phyloP scores from a whole-genome alignment of 2,329 filamentous ascomycete species.

The Claviceps sp. region DNA sequence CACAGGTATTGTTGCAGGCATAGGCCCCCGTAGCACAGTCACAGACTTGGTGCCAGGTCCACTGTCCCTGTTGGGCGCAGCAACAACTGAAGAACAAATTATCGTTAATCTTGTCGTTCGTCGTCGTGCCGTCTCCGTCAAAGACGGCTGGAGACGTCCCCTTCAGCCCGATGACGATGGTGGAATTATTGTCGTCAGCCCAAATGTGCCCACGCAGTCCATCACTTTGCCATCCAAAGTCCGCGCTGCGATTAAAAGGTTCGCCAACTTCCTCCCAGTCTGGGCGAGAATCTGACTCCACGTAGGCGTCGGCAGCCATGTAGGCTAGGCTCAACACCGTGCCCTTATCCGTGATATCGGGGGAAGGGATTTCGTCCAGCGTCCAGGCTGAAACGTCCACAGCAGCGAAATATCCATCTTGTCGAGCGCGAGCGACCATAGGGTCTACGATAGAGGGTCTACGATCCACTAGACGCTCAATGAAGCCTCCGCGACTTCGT shows the following conservation, averaged over 20 bases:
- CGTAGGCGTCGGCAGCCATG: slow-evolving; percentile 85
- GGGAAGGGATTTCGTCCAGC: slow-evolving; percentile 61
- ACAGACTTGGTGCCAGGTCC: slow-evolving; percentile 83
- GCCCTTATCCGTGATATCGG: slow-evolving; percentile 73
- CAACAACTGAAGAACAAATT: slow-evolving; percentile 98
- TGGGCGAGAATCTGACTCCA: slow-evolving; percentile 52
- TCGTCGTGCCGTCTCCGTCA: slow-evolving; percentile 92
- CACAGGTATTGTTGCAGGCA: slow-evolving; percentile 84
- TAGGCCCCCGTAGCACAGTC: slow-evolving; percentile 82
- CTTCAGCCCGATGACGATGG: slow-evolving; percentile 84
- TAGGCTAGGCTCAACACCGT: slow-evolving; percentile 74
- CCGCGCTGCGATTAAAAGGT: slow-evolving; percentile 71
- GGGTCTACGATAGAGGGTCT: slow-evolving; percentile 63
- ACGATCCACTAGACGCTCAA: slow-evolving; percentile 72
- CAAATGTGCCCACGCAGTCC: slow-evolving; percentile 88
- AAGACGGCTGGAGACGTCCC: slow-evolving; percentile 84
- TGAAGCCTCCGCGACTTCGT: slow-evolving; percentile 51
- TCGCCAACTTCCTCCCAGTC: slow-evolving; percentile 75
- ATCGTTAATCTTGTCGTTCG: slow-evolving; percentile 95
- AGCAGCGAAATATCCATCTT: slow-evolving; percentile 51
- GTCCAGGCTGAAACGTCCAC: slow-evolving; percentile 70
- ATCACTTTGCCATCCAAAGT: slow-evolving; percentile 87
- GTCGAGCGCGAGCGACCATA: slow-evolving; percentile 59
- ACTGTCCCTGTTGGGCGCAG: slow-evolving; percentile 84
- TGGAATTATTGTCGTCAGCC: slow-evolving; percentile 71